These are phyloP conservation scores for Zasmidium angulare DNA, from an alignment of 2,329 filamentous ascomycete species.

Conservation along the genomic window DNA sequence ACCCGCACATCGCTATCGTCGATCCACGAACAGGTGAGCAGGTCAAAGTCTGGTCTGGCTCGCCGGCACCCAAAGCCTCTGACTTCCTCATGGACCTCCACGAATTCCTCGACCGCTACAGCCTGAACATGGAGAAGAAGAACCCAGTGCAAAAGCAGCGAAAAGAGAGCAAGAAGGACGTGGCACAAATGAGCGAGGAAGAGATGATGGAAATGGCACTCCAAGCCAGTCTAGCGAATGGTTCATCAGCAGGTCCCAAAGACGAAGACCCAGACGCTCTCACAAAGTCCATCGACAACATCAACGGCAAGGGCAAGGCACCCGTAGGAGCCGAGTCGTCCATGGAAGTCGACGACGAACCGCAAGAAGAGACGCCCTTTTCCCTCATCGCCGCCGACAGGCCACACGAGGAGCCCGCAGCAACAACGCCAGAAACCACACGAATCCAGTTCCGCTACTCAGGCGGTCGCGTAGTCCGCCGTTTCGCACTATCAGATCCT, in stretches of 20 bases:
- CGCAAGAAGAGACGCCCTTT: conserved; percentile 52
- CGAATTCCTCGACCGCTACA: conserved; percentile 97
- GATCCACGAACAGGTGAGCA: conserved; percentile 95
- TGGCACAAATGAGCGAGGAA: conserved; percentile 90
- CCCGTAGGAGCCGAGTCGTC: conserved; percentile 38
- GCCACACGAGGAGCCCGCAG: conserved; percentile 73
- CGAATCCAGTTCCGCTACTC: conserved; percentile 91
- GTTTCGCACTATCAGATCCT: conserved; percentile 74
- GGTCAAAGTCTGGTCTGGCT: conserved; percentile 91
- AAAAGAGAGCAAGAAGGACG: conserved; percentile 65
- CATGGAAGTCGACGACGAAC: conserved; percentile 31
- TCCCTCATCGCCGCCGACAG: conserved; percentile 67
- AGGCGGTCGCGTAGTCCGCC: conserved; percentile 77
- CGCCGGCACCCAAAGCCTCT: conserved; percentile 69
- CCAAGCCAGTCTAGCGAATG: conserved; percentile 75
- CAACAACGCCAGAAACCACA: conserved; percentile 67
- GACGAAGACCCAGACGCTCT: conserved; percentile 83
- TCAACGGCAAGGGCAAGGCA: conserved; percentile 55
- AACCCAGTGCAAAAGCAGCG: conserved; percentile 86
- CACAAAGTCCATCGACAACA: conserved; percentile 59
- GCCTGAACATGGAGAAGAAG: conserved; percentile 80
- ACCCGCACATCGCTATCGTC: conserved; percentile 92
- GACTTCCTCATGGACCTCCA: conserved; percentile 91
- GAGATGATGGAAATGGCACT: conserved; percentile 95
- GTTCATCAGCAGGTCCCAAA: conserved; percentile 49